phyloP scores from a whole-genome alignment of 2,329 filamentous ascomycete species.

The Orbilia quercus region DNA sequence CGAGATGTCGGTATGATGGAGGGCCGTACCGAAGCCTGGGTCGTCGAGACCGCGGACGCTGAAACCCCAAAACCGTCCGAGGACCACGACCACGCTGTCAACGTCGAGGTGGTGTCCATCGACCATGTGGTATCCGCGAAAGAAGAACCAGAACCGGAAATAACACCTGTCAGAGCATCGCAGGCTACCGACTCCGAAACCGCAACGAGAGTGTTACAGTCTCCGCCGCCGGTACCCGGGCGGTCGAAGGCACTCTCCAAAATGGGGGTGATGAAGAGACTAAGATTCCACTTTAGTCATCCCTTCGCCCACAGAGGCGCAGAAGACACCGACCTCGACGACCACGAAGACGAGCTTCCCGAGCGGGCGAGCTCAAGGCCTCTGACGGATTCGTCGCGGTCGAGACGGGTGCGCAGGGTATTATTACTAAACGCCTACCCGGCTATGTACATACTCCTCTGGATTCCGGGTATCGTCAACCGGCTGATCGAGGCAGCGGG shows the following conservation, averaged over 20 bases:
- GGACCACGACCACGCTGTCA: not conserved
- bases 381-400: conserved; percentile 25
- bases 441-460: conserved; percentile 63
- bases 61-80: not conserved
- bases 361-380: not conserved
- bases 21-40: not conserved
- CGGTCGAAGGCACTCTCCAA: not conserved
- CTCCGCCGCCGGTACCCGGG: not conserved
- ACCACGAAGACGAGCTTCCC: conserved; percentile 9
- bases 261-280: not conserved
- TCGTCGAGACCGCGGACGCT: not conserved
- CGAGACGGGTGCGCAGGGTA: conserved; percentile 59
- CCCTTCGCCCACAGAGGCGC: conserved; percentile 34
- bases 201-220: not conserved
- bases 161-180: not conserved
- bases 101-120: not conserved
- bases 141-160: not conserved
- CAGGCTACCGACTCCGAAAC: conserved; percentile 3
- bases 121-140: not conserved
- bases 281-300: conserved; percentile 27
- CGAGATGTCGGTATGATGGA: not conserved
- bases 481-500: conserved; percentile 61
- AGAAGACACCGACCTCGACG: conserved; percentile 31
- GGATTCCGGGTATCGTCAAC: conserved; percentile 63
- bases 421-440: conserved; percentile 64